A percentile compares a stretch with the other conserved stretches of the same genome.
Evolutionary conservation across 2,329 filamentous ascomycete species (phyloP).

Genomic region (Lecanosticta acicola): DNA sequence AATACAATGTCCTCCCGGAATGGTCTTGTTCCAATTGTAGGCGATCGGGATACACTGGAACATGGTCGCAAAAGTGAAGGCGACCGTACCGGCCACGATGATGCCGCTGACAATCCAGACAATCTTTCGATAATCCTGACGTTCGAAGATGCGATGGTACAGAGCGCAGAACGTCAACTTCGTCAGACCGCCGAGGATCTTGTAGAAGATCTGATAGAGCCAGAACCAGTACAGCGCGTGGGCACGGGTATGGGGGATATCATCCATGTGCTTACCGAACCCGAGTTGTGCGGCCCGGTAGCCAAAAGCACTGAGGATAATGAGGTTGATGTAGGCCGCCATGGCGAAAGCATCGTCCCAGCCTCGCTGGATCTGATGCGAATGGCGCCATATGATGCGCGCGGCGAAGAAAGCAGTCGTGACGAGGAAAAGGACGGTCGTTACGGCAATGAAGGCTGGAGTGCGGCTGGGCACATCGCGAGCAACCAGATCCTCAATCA

Average conservation of each 20-base stretch:
- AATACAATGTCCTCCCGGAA: constrained; percentile 17
- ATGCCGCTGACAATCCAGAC: constrained; percentile 11
- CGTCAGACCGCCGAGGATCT: constrained; percentile 24
- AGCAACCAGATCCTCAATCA: too few species aligned
- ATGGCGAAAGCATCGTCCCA: constrained; percentile 21
- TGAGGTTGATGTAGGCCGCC: constrained; percentile 18
- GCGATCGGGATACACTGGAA: constrained; percentile 24
- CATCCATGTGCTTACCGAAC: constrained; percentile 21
- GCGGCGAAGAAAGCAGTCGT: constrained; percentile 18
- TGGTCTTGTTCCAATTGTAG: constrained; percentile 18
- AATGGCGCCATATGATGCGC: constrained; percentile 17
- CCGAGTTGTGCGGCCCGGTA: constrained; percentile 20
- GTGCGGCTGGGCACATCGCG: constrained; percentile 12
- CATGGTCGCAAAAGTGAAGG: constrained; percentile 23
- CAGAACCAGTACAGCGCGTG: constrained; percentile 24
- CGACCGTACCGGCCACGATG: constrained; percentile 17
- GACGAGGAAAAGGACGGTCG: constrained; percentile 19
- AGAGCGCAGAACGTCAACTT: constrained; percentile 26
- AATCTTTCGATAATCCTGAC: constrained; percentile 11
- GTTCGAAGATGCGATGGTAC: constrained; percentile 22
- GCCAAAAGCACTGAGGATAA: constrained; percentile 19
- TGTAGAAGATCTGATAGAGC: constrained; percentile 27
- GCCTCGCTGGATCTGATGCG: constrained; percentile 16
- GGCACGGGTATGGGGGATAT: constrained; percentile 14
- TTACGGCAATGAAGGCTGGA: constrained; percentile 15